A percentile compares a stretch with the other conserved stretches of the same genome.
Conservation (phyloP, 1,284 basidiomycete genomes). For the Irpex sp. region DNA sequence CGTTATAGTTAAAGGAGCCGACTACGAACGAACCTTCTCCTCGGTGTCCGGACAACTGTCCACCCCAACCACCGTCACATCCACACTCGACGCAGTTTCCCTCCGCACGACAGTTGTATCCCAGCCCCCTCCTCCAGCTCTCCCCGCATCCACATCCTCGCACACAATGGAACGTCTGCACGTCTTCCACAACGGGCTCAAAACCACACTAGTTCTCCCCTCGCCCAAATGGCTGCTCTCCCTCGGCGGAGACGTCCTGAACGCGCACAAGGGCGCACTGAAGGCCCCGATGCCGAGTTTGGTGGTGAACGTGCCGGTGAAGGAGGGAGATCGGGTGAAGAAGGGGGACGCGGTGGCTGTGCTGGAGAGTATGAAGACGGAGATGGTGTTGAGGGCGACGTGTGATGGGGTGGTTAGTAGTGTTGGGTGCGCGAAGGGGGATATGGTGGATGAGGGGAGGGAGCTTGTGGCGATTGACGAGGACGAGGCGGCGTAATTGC, state of each 20-base stretch:
- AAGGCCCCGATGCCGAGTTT: conserved; percentile 88
- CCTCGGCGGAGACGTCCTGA: conserved; percentile 52
- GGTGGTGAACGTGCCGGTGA: conserved; percentile 82
- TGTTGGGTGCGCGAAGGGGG: conserved; percentile 75
- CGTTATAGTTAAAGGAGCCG: conserved; percentile 42
- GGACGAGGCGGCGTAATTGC: background rate
- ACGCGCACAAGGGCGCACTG: conserved; percentile 50
- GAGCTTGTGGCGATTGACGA: conserved; percentile 69
- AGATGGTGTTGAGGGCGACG: conserved; percentile 78
- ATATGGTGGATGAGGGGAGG: conserved; percentile 86
- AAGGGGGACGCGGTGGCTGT: conserved; percentile 80
- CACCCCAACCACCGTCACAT: conserved; percentile 46
- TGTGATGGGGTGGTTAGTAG: conserved; percentile 64
- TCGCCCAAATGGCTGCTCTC: conserved; percentile 66
- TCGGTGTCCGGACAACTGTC: conserved; percentile 53
- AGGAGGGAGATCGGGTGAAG: conserved; percentile 73
- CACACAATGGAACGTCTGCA: conserved; percentile 67
- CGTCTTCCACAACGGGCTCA: conserved; percentile 56
- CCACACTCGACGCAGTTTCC: conserved; percentile 45
- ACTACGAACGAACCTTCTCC: conserved; percentile 35
- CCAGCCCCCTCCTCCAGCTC: conserved; percentile 50
- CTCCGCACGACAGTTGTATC: conserved; percentile 66
- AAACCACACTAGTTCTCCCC: conserved; percentile 58
- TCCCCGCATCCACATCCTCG: conserved; percentile 47
- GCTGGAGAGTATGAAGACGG: conserved; percentile 96